Evolutionary conservation across 1,139 yeast species (phyloP).

Genomic region (Diutina siamensis): DNA sequence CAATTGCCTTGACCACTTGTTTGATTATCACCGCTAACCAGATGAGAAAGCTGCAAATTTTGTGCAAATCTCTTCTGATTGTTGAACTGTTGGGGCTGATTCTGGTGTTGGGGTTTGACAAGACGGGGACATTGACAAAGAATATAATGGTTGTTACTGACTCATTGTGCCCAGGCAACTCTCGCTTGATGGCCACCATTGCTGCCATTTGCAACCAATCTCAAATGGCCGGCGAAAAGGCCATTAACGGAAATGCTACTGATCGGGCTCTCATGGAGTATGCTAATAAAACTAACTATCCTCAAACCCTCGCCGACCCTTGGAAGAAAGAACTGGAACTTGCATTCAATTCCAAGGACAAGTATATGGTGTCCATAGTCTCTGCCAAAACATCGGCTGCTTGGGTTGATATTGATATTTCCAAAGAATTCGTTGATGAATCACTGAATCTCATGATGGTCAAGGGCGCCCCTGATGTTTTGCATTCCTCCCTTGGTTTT

Average conservation of each 20-base stretch:
- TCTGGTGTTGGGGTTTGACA: conserved; percentile 24
- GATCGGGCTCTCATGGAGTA: conserved; percentile 33
- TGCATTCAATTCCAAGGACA: conserved; percentile 36
- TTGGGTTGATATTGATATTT: conserved; percentile 11
- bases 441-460: conserved; percentile 23
- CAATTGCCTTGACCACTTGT: conserved; percentile 25
- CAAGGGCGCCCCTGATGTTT: conserved; percentile 43
- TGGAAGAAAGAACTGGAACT: conserved; percentile 22
- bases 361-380: conserved; percentile 32
- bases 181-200: conserved; percentile 14
- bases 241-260: conserved; percentile 36
- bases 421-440: conserved; percentile 9
- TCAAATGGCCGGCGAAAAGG: conserved; percentile 15
- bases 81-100: conserved; percentile 26
- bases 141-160: conserved; percentile 23
- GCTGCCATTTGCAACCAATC: conserved; percentile 34
- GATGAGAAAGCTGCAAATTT: conserved; percentile 19
- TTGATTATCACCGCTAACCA: conserved; percentile 20
- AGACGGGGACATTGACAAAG: conserved; percentile 26
- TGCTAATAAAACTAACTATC: conserved; percentile 16
- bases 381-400: conserved; percentile 8
- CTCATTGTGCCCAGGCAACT: conserved; percentile 13
- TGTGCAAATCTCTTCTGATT: conserved; percentile 21
- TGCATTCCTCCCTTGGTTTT: conserved; percentile 22
- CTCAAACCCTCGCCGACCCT: conserved; percentile 8